A percentile compares a stretch with the other conserved stretches of the same genome.
phyloP scores from a whole-genome alignment of 768 basidiomycete genomes.

The Pulveroboletus sp. region DNA sequence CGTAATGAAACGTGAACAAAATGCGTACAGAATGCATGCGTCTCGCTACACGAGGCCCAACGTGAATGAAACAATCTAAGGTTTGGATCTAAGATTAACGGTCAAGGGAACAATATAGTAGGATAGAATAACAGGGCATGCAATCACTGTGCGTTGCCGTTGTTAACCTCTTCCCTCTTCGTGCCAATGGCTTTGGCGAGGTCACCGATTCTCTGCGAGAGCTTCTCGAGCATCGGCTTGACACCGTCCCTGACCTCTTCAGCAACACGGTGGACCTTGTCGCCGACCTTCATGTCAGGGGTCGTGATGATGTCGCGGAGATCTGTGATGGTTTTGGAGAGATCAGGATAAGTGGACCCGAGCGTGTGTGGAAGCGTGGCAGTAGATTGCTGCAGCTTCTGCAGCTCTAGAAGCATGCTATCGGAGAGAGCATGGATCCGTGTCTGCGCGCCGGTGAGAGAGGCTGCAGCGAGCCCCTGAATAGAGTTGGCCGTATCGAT shows the following conservation, averaged over 20 bases:
- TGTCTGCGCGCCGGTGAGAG: conserved; percentile 50
- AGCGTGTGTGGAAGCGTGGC: conserved; percentile 57
- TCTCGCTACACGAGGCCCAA: conserved; percentile 10
- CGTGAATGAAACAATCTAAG: conserved; percentile 21
- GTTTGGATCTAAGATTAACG: conserved; percentile 24
- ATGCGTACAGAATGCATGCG: conserved; percentile 23
- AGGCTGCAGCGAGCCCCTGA: conserved; percentile 55
- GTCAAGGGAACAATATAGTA: conserved; percentile 4
- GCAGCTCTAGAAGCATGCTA: conserved; percentile 63
- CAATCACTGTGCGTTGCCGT: conserved; percentile 13
- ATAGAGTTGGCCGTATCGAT: conserved; percentile 65
- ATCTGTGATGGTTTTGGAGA: conserved; percentile 52
- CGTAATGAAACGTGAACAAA: conserved; percentile 9
- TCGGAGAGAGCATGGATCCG: conserved; percentile 62
- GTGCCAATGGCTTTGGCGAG: conserved; percentile 23
- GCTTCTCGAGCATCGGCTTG: conserved; percentile 55
- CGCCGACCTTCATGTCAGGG: conserved; percentile 56
- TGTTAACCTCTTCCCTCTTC: conserved; percentile 28
- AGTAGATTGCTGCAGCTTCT: conserved; percentile 62
- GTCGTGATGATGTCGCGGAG: conserved; percentile 50
- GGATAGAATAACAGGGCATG: conserved; percentile 1
- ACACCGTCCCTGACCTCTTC: conserved; percentile 61
- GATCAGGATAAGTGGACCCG: conserved; percentile 54
- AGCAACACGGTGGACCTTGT: conserved; percentile 57
- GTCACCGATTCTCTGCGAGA: conserved; percentile 39